Base-by-base conservation (phyloP, 768 basidiomycete species). In the Pisolithus tinctorius region DNA sequence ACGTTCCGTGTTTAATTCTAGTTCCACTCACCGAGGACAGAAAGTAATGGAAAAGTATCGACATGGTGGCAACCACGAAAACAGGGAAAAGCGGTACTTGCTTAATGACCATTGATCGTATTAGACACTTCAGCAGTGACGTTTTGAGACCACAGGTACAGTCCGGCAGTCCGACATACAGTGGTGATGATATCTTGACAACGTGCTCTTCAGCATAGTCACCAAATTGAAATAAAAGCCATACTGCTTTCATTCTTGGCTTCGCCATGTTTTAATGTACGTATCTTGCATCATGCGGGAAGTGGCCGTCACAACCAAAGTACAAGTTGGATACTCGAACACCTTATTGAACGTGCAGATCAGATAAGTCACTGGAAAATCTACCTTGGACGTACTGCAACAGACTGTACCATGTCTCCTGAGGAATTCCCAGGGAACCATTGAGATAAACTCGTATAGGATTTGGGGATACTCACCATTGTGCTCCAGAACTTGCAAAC, bases 341-440 rank as follows among this genome's bases (percentile, higher is more conserved):
- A 29, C 31, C 49, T 50, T 7, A n/a, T n/a, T n/a, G n/a, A 13
- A 14, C 4, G 23, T 14, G 30, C 11, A 30, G 23, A 42, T 23
- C n/a, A 6, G 20, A 36, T 23, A 9, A 43, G 10, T 14, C 27
- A 43, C 14, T 30, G 17, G 9, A 25, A 23, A 20, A 25, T n/a
- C 31, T 31, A 16, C 17, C 25, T 30, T 25, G 9, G 41, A 26
- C 50, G 10, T 37, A 51, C 50, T 6, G 44, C 20, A 5, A 51
- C 29, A 25, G 50, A 17, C 37, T 51, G 50, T 16, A 51, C 50
- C 25, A 38, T 23, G 10, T 51, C 9, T 4, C 44, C 50, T 51
- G 41, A 42, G 13, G 41, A n/a, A n/a, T n/a, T n/a, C n/a, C n/a
- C n/a, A n/a, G n/a, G n/a, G 31, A 34, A 42, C 36, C 20, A 37